phyloP scores from a whole-genome alignment of 2,329 filamentous ascomycete species.

The Trichophyton simii region DNA sequence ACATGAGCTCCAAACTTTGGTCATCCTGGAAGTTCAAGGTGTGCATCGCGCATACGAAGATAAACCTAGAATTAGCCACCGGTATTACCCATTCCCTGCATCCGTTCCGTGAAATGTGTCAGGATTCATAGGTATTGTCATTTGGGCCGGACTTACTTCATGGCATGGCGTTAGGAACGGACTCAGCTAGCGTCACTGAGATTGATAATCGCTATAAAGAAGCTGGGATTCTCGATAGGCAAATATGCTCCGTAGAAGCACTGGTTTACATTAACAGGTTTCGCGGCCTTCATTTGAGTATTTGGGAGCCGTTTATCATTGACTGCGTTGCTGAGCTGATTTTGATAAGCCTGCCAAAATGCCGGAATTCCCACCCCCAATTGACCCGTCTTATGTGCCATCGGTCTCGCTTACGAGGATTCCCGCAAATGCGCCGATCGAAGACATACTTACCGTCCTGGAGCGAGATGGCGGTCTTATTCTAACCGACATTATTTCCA shows the following conservation, averaged over 20 bases:
- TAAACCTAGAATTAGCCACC: neutral
- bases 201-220: neutral
- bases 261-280: neutral
- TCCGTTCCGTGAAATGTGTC: neutral
- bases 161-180: neutral
- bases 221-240: neutral
- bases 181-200: neutral
- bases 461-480: slow-evolving; percentile 2
- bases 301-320: neutral
- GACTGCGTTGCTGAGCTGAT: neutral
- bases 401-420: neutral
- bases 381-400: neutral
- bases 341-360: neutral
- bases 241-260: neutral
- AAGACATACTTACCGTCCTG: neutral
- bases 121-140: neutral
- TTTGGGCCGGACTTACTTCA: neutral
- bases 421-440: neutral
- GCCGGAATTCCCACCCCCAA: slow-evolving; percentile 2
- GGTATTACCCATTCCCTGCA: neutral
- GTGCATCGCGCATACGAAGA: neutral
- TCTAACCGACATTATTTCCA: neutral
- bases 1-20: neutral
- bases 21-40: neutral
- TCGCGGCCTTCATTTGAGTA: neutral